Evolutionary conservation across 2,329 filamentous ascomycete species (phyloP).

Genomic region (Zasmidium cellare): DNA sequence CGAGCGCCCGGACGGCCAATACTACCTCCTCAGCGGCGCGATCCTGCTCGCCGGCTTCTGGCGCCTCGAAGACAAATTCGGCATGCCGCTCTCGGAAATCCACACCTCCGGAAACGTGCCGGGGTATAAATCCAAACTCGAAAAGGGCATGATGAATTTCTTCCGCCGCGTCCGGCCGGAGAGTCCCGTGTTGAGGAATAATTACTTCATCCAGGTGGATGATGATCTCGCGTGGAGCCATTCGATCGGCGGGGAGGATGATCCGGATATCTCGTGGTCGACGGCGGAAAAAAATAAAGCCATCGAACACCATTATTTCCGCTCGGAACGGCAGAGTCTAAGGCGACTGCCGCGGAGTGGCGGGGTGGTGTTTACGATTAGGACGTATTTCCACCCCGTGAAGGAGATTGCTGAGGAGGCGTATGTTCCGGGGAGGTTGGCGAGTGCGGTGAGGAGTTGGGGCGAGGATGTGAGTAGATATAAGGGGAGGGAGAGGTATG

Average conservation of each 20-base stretch:
- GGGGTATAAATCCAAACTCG: constrained; percentile 68
- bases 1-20: constrained; percentile 72
- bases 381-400: constrained; percentile 76
- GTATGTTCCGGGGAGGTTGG: constrained; percentile 75
- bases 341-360: constrained; percentile 54
- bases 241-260: constrained; percentile 74
- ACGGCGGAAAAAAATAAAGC: constrained; percentile 73
- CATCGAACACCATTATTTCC: constrained; percentile 72
- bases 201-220: constrained; percentile 88
- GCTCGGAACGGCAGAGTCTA: constrained; percentile 72
- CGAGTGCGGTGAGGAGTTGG: constrained; percentile 79
- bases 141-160: constrained; percentile 79
- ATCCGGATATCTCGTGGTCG: constrained; percentile 66
- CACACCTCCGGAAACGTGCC: constrained; percentile 78
- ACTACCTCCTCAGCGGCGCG: constrained; percentile 75
- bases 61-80: constrained; percentile 77
- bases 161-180: constrained; percentile 71
- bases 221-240: constrained; percentile 73
- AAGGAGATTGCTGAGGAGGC: constrained; percentile 68
- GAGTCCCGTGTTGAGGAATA: constrained; percentile 67
- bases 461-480: constrained; percentile 74
- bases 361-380: constrained; percentile 68
- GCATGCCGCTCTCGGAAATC: constrained; percentile 76
- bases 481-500: constrained; percentile 75
- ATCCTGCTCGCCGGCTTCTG: constrained; percentile 81